Evolutionary conservation across 768 basidiomycete genomes (phyloP).

Genomic region (Boletus rubroflammeus): DNA sequence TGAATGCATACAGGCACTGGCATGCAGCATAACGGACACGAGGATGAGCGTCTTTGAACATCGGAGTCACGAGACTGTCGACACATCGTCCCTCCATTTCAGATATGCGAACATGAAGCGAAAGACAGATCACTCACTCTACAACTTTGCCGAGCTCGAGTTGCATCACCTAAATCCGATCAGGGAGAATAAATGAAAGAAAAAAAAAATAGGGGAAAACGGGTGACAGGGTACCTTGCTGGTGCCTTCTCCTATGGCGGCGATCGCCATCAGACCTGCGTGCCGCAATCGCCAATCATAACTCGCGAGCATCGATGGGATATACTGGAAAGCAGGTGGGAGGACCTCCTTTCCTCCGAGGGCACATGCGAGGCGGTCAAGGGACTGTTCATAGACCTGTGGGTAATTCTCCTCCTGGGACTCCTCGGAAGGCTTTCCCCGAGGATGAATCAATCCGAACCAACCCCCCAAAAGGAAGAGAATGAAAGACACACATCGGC

Average conservation of each 20-base stretch:
- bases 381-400: constrained; percentile 74
- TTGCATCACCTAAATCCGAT: constrained; percentile 56
- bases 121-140: constrained; percentile 46
- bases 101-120: not conserved
- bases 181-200: not conserved
- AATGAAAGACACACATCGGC: constrained; percentile 61
- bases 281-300: constrained; percentile 86
- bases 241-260: constrained; percentile 81
- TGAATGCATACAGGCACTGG: constrained; percentile 67
- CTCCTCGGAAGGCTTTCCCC: constrained; percentile 57
- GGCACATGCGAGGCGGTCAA: constrained; percentile 80
- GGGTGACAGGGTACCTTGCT: constrained; percentile 44
- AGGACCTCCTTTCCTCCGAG: constrained; percentile 73
- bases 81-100: not conserved
- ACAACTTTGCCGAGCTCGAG: constrained; percentile 80
- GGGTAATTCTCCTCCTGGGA: constrained; percentile 61
- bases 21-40: constrained; percentile 73
- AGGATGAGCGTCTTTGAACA: constrained; percentile 78
- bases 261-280: constrained; percentile 84
- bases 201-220: not conserved
- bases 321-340: constrained; percentile 77
- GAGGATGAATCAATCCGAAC: not conserved
- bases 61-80: constrained; percentile 64
- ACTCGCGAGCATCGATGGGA: constrained; percentile 76
- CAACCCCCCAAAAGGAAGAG: not conserved